Evolutionary conservation across 305 asterid genomes (phyloP).

Genomic region (Solanum hybrid): DNA sequence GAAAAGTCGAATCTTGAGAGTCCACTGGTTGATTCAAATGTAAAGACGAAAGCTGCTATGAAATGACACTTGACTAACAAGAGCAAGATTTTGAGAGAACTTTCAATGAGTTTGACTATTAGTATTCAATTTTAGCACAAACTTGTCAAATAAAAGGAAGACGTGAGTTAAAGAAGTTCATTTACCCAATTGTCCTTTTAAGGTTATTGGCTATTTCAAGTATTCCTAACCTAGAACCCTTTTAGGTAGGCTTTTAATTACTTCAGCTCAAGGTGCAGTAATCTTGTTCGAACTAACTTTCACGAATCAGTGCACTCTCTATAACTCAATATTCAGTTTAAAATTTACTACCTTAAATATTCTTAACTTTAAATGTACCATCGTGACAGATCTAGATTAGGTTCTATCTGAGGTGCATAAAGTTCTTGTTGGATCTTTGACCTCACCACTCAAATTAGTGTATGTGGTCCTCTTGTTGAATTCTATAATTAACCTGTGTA

Average conservation of each 20-base stretch:
- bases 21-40: background rate
- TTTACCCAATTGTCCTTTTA: background rate
- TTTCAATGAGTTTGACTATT: background rate
- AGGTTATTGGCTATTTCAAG: background rate
- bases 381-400: background rate
- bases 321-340: background rate
- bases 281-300: background rate
- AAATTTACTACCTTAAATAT: background rate
- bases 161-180: background rate
- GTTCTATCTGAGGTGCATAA: background rate
- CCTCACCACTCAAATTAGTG: background rate
- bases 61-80: background rate
- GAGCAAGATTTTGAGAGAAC: background rate
- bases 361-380: background rate
- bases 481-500: background rate
- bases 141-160: background rate
- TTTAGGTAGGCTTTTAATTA: background rate
- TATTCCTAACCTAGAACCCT: background rate
- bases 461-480: background rate
- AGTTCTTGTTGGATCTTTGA: background rate
- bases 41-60: background rate
- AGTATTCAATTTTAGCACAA: background rate
- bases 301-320: background rate
- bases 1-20: background rate
- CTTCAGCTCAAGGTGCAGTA: background rate